Evolutionary conservation across 352 stramenopile genomes (phyloP), one percentile per base, ranked within the genome.

Genomic region (Globisporangium okanoganense): DNA sequence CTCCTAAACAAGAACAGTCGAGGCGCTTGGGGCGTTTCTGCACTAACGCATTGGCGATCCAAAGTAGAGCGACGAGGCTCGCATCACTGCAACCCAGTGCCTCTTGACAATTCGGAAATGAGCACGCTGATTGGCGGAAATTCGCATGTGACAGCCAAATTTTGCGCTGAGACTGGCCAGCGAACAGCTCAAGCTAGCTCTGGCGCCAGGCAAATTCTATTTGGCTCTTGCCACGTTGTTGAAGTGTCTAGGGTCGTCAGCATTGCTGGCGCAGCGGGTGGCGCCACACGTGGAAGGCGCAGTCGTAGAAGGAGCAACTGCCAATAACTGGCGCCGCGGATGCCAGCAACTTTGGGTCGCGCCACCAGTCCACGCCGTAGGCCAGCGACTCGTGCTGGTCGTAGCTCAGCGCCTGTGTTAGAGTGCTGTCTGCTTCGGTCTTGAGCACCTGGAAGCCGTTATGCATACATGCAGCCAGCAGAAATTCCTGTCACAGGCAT

Each of bases 301-400:
- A 80, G 48, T 95, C 82, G 71, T 95, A 93, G 67, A 95, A 95
- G 41, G 85, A 93, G 50, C 75, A 85, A 31, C 82, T 92, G 18
- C 76, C 83, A 18, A 95, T 58, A 6, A 91, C 76, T 0, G 79
- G 82, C 40, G 66, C 58, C 0, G 69, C 51, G 18, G 73, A 75
- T 7, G 43, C 25, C 20, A 92, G 59, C 13, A 73, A 73, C 13
- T 25, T 9, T 4, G 75, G 66, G 41, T 87, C 65, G 31, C 71
- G 61, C 82, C 82, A 93, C 85, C 85, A 95, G 64, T 95, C 85
- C 22, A 91, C 82, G 47, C 85, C 85, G 45, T 95, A 95, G 6
- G 85, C 85, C n/a, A 95, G 76, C 55, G 85, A 95, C 45, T 76
- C 65, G 59, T 95, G 85, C 27, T 61, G 64, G 33, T 82, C 69